These are phyloP conservation scores for Globomyces pollinis-pini DNA, from an alignment of 192 early-diverging fungal species.

Conservation along the genomic window DNA sequence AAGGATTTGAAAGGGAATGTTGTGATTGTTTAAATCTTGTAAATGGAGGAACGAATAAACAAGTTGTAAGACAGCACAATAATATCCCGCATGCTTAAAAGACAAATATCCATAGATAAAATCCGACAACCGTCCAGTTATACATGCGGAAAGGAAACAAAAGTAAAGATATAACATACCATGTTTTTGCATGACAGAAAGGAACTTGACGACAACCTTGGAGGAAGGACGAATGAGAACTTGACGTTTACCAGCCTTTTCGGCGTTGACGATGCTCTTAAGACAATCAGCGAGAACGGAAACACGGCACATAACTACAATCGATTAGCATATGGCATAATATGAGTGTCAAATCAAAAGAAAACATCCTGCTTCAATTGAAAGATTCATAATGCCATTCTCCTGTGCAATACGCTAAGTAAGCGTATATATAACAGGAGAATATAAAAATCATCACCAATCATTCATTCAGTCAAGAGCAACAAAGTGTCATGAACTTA, in stretches of 20 bases:
- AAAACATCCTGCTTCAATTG: no score
- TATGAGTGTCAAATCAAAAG: no score
- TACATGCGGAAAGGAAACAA: slow-evolving; percentile 58
- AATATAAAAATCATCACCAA: no score
- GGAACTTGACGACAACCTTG: slow-evolving; percentile 98
- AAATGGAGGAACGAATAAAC: slow-evolving; percentile 8
- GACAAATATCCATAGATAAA: slow-evolving; percentile 43
- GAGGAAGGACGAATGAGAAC: slow-evolving; percentile 93
- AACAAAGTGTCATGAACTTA: no score
- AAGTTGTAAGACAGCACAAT: slow-evolving; percentile 49
- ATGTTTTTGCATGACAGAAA: slow-evolving; percentile 98
- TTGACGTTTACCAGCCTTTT: slow-evolving; percentile 97
- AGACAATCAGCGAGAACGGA: slow-evolving; percentile 90
- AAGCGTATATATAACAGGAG: no score
- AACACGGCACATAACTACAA: slow-evolving; percentile 80
- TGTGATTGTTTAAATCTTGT: slow-evolving; percentile 6
- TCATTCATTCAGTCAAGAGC: no score
- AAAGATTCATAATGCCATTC: no score
- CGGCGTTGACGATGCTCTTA: slow-evolving; percentile 98
- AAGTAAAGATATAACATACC: slow-evolving; percentile 60
- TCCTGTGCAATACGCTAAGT: no score
- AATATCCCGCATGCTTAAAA: slow-evolving; percentile 70
- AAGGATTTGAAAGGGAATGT: neutral
- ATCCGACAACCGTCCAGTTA: slow-evolving; percentile 58
- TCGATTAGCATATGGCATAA: no score